A percentile compares a stretch with the other conserved stretches of the same genome.
These are phyloP conservation scores for Rehmannia glutinosa DNA, from an alignment of 257 asterid species.

Conservation along the genomic window DNA sequence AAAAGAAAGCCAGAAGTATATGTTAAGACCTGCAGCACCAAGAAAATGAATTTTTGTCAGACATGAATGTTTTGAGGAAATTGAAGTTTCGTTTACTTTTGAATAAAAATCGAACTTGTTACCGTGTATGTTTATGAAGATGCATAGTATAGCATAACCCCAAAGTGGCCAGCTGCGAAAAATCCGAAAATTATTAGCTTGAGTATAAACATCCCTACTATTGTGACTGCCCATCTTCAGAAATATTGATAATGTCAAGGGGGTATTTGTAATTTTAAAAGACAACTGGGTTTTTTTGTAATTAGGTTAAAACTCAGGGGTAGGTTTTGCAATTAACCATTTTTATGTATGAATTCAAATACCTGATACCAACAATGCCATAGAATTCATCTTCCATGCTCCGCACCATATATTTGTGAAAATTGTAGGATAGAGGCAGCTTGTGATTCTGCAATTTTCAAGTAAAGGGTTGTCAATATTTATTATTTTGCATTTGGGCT, in stretches of 20 bases:
- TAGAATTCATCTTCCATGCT: conserved; percentile 96
- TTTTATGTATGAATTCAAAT: too few relatives aligned
- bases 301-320: too few relatives aligned
- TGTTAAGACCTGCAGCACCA: conserved; percentile 70
- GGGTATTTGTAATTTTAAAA: too few relatives aligned
- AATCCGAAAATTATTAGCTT: background rate
- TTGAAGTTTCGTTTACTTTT: too few relatives aligned
- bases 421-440: conserved; percentile 66
- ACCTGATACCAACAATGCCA: conserved; percentile 85
- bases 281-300: too few relatives aligned
- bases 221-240: too few relatives aligned
- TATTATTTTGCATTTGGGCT: background rate
- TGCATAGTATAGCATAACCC: conserved; percentile 89
- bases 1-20: conserved; percentile 88
- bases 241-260: too few relatives aligned
- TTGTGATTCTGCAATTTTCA: conserved; percentile 61
- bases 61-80: background rate
- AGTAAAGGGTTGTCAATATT: background rate
- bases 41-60: conserved; percentile 3
- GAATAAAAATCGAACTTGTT: background rate
- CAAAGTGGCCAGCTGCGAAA: conserved; percentile 87
- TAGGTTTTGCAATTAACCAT: too few relatives aligned
- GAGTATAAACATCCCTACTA: too few relatives aligned
- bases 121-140: conserved; percentile 87
- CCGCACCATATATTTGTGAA: conserved; percentile 86